Conservation (phyloP, 2,329 filamentous ascomycete genomes). For the Knoxdaviesia capensis region DNA sequence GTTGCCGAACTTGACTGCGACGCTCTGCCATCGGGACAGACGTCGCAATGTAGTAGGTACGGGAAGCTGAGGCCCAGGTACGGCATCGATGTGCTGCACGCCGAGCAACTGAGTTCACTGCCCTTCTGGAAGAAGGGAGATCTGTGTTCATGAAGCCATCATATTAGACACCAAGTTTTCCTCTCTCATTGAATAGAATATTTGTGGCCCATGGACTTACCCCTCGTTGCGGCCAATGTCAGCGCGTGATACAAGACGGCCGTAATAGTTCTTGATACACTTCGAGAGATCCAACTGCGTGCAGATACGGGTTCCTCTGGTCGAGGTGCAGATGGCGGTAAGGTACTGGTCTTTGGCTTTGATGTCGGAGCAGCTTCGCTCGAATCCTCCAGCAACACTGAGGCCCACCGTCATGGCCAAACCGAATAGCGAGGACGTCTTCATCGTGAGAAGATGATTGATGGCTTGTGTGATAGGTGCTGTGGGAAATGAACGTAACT, state of each 20-base stretch:
- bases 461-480: too few relatives aligned
- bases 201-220: not conserved
- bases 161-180: not conserved
- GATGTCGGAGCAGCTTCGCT: not conserved
- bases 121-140: not conserved
- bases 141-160: not conserved
- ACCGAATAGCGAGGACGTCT: too few relatives aligned
- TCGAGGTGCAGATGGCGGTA: not conserved
- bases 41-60: not conserved
- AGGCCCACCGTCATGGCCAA: too few relatives aligned
- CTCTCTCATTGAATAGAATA: not conserved
- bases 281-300: not conserved
- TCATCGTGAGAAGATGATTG: too few relatives aligned
- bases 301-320: not conserved
- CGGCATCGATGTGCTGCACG: not conserved
- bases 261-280: not conserved
- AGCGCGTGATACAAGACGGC: not conserved
- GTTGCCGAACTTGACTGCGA: not conserved
- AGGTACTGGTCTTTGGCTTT: not conserved
- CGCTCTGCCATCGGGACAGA: not conserved
- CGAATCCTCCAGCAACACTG: not conserved
- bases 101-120: not conserved
- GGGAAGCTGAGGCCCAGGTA: not conserved
- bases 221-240: not conserved
- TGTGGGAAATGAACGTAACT: too few relatives aligned